Base-by-base conservation (phyloP, 2,329 filamentous ascomycete genomes). In the Coniella lustricola region DNA sequence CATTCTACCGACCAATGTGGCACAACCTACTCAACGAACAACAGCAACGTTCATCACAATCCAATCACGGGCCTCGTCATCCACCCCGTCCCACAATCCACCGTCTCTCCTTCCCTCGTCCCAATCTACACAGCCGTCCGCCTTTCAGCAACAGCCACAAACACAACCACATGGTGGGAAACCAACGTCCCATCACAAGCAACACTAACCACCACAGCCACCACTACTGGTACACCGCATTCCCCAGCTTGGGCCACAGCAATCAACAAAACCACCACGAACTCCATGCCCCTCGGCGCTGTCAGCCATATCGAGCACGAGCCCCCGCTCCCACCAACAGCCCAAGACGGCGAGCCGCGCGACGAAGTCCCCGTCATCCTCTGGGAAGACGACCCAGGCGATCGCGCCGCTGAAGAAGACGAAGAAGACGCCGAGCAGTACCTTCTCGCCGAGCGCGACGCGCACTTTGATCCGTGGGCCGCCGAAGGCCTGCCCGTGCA, bases 81-180 rank as follows among this genome's bases (percentile, higher is more conserved):
- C 3, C 70, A 72, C 44, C 64, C 67, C 0, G 22, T 44, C 4
- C 18, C 35, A 14, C 65, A 65, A 3, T 60, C 66, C 29, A 53
- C 60, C 0, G 53, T 56, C 3, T 60, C 60, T 14, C 58, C 55
- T 8, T 61, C 61, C 0, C 50, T 62, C 0, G 62, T 63, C 0
- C 75, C 77, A 0, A 60, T 67, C 5, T 81, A 78, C 58, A 74
- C 76, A 0, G 65, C 78, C 9, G 67, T 75, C 25, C 73, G 78
- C 16, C 63, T 75, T 31, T 76, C 76, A 1, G 77, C 73, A 8
- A 79, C 75, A 0, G 62, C 69, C 3, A 69, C 66, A 2, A 79
- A 75, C 53, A 58, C 64, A 13, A 67, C 71, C 54, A 12, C 32
- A 16, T 81, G 77, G 77, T 76, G 72, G 52, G 70, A 79, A 50